Conservation (phyloP, 164 flowering plant species). For the Platanus orientalis region DNA sequence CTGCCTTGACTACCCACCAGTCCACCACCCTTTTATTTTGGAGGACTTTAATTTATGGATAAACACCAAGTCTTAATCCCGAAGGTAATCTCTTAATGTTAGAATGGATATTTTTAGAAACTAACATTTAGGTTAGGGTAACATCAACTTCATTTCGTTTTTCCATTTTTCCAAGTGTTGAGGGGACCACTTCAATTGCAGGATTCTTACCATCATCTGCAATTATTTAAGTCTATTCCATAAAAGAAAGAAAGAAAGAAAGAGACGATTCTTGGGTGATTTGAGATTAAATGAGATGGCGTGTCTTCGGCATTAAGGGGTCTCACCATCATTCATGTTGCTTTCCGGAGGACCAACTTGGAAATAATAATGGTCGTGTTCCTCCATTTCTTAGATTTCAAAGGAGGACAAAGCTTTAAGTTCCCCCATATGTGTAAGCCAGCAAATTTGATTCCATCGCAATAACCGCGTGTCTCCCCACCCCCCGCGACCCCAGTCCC, state of each 20-base stretch:
- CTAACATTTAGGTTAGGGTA: neutral
- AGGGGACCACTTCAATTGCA: slow-evolving; percentile 1
- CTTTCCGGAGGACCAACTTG: slow-evolving; percentile 7
- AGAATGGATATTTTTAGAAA: too few relatives aligned
- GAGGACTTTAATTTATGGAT: neutral
- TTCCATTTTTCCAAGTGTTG: too few relatives aligned
- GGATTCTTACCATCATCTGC: neutral
- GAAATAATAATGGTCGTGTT: neutral
- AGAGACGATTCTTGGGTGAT: neutral
- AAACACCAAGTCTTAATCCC: slow-evolving; percentile 4
- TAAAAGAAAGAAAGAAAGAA: neutral
- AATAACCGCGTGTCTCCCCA: neutral
- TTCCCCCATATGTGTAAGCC: slow-evolving; percentile 7
- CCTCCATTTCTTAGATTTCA: neutral
- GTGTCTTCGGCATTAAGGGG: neutral
- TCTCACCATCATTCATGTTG: neutral
- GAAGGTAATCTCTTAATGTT: neutral
- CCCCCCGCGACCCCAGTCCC: too few relatives aligned
- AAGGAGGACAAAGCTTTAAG: neutral
- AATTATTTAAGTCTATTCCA: neutral
- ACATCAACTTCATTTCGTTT: neutral
- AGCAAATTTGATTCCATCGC: slow-evolving; percentile 6
- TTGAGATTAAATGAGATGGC: neutral
- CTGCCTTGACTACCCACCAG: too few relatives aligned
- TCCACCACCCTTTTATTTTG: neutral